These are phyloP conservation scores for Coriaria nepalensis DNA, from an alignment of 306 rosid genomes.

Conservation along the genomic window DNA sequence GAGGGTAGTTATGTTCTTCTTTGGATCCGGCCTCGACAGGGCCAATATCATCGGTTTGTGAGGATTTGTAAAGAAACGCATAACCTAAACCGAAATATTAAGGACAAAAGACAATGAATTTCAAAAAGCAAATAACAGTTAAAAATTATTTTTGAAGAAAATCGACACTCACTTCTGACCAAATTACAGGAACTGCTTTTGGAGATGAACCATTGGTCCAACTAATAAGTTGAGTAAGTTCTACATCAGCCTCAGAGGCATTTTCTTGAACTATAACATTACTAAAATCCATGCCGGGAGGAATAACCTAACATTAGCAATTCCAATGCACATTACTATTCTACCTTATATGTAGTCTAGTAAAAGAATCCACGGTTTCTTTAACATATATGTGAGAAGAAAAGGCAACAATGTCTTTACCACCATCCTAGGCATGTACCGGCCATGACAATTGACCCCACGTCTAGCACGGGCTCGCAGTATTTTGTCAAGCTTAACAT, in stretches of 20 bases:
- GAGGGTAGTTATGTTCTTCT: constrained; percentile 78
- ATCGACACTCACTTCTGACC: constrained; percentile 62
- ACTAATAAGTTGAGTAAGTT: constrained; percentile 34
- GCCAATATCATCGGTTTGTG: constrained; percentile 91
- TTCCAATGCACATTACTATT: constrained; percentile 9
- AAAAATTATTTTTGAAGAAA: not conserved
- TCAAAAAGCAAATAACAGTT: not conserved
- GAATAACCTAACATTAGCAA: constrained; percentile 48
- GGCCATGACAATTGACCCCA: constrained; percentile 71
- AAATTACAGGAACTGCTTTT: constrained; percentile 57
- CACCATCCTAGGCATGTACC: constrained; percentile 94
- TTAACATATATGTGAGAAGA: not conserved
- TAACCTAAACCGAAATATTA: constrained; percentile 32
- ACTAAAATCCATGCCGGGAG: constrained; percentile 95
- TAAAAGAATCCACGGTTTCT: not conserved
- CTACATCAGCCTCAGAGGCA: constrained; percentile 53
- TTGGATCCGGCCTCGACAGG: constrained; percentile 81
- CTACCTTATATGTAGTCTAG: not conserved
- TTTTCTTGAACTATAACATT: constrained; percentile 65
- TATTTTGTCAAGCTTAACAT: constrained; percentile 82
- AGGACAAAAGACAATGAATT: not conserved
- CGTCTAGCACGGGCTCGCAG: constrained; percentile 79
- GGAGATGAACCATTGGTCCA: constrained; percentile 43
- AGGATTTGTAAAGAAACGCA: constrained; percentile 80
- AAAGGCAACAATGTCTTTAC: constrained; percentile 20